A percentile compares a stretch with the other conserved stretches of the same genome.
Evolutionary conservation across 768 basidiomycete species (phyloP).

Genomic region (Cytidiella melzeri): DNA sequence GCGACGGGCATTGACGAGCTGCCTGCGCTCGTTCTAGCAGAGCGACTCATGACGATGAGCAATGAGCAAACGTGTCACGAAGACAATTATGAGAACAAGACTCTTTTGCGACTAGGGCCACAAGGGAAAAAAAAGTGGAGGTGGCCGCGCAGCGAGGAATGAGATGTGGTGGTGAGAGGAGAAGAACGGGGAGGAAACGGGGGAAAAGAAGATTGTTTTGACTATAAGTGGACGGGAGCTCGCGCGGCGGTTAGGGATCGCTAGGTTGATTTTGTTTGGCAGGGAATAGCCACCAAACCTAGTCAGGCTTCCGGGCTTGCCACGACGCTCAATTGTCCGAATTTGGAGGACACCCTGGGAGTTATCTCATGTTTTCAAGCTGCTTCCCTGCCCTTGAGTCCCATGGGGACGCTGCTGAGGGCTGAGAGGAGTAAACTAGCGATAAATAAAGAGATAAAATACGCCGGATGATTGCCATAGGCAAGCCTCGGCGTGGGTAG

Average conservation of each 20-base stretch:
- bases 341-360: background rate
- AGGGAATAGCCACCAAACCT: constrained; percentile 8
- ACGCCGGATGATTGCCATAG: background rate
- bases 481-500: background rate
- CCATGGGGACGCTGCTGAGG: background rate
- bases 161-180: background rate
- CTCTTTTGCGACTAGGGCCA: background rate
- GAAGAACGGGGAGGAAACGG: constrained; percentile 2
- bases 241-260: background rate
- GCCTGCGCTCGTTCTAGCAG: constrained; percentile 1
- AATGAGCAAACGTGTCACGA: background rate
- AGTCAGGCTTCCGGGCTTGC: constrained; percentile 2
- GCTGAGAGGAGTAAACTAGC: background rate
- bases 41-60: constrained; percentile 9
- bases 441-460: background rate
- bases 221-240: background rate
- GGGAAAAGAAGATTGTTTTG: constrained; percentile 4
- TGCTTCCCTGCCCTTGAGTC: background rate
- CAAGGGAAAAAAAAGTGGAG: background rate
- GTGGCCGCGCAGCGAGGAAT: background rate
- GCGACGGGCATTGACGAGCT: background rate
- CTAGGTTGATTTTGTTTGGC: constrained; percentile 7
- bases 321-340: background rate
- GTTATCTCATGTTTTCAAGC: background rate
- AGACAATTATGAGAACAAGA: background rate